phyloP scores from a whole-genome alignment of 1,284 basidiomycete species.

The Acaromyces ingoldii region DNA sequence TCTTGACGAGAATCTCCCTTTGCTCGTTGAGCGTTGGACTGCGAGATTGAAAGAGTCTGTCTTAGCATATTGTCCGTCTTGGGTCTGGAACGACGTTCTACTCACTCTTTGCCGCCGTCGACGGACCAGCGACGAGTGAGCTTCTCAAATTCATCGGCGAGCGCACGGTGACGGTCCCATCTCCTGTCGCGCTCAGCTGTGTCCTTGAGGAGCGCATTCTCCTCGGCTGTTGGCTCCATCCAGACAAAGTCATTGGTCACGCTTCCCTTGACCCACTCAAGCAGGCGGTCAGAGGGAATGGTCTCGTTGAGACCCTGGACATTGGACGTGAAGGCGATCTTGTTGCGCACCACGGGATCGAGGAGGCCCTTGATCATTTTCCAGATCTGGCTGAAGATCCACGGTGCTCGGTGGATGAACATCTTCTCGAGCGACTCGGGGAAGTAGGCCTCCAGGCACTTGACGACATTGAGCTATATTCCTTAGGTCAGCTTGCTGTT shows the following conservation, averaged over 20 bases:
- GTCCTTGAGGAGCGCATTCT: constrained; percentile 46
- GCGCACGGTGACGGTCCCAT: constrained; percentile 35
- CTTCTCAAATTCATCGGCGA: constrained; percentile 44
- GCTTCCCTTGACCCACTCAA: constrained; percentile 27
- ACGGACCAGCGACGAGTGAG: constrained; percentile 47
- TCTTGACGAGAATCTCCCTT: constrained; percentile 41
- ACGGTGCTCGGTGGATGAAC: constrained; percentile 46
- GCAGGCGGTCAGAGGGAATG: constrained; percentile 35
- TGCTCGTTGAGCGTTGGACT: constrained; percentile 18
- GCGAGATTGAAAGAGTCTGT: no score
- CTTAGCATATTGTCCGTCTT: no score
- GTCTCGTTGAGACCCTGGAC: constrained; percentile 37
- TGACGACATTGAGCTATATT: constrained; percentile 6
- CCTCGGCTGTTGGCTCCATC: constrained; percentile 31
- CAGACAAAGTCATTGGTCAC: constrained; percentile 29
- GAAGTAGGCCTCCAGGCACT: constrained; percentile 2
- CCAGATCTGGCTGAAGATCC: constrained; percentile 52
- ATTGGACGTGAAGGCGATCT: constrained; percentile 26
- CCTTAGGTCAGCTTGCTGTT: no score
- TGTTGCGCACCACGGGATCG: constrained; percentile 38
- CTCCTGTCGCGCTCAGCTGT: constrained; percentile 35
- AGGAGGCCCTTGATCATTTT: constrained; percentile 30
- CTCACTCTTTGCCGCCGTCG: constrained; percentile 14
- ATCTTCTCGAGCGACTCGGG: constrained; percentile 1
- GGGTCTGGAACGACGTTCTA: no score